These are phyloP conservation scores for Cystoderma amianthinum DNA, from an alignment of 768 basidiomycete species.

Conservation along the genomic window DNA sequence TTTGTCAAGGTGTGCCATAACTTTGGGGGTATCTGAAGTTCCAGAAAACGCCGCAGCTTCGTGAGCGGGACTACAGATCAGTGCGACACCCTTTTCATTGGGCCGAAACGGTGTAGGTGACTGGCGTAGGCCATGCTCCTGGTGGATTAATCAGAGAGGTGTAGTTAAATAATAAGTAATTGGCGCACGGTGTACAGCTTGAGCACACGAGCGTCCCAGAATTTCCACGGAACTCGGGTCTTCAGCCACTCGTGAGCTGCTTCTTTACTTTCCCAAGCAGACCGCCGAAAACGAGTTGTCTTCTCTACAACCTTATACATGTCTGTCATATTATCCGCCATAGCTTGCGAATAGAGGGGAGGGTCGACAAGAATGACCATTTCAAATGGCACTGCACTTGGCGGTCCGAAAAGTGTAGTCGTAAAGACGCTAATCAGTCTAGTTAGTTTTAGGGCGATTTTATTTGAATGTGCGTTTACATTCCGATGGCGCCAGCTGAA, in stretches of 20 bases:
- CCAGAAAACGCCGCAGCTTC: background rate
- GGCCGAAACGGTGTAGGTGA: background rate
- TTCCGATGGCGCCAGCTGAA: constrained; percentile 10
- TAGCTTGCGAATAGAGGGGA: background rate
- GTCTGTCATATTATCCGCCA: background rate
- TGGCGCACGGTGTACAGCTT: constrained; percentile 11
- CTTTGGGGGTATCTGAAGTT: background rate
- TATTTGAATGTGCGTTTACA: constrained; percentile 6
- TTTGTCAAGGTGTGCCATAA: background rate
- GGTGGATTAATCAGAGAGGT: background rate
- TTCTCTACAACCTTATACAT: constrained; percentile 3
- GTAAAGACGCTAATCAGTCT: background rate
- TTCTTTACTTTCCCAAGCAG: constrained; percentile 14
- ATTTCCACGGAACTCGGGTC: constrained; percentile 15
- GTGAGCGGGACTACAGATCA: background rate
- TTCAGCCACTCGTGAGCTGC: constrained; percentile 14
- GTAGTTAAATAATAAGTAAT: background rate
- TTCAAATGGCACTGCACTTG: background rate
- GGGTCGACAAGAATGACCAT: background rate
- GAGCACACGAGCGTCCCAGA: constrained; percentile 16
- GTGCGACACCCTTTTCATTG: background rate
- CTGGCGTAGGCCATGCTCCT: constrained; percentile 6
- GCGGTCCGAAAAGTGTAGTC: constrained; percentile 1
- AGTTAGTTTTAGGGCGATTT: background rate
- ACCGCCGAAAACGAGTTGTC: constrained; percentile 9